phyloP scores from a whole-genome alignment of 108 stramenopile species.

The Fistulifera solaris region DNA sequence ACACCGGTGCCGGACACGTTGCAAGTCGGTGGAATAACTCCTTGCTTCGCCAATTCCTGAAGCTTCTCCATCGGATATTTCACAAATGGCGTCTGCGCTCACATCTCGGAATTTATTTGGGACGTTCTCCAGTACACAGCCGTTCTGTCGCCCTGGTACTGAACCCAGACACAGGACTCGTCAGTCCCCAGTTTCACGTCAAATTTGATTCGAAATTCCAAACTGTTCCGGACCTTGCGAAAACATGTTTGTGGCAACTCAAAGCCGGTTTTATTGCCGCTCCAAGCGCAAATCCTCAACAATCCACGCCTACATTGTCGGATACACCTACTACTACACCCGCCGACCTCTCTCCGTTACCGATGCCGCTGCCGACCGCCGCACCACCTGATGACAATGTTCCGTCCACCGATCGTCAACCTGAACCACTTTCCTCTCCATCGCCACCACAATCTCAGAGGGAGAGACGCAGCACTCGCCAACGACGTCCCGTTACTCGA shows the following conservation, averaged over 20 bases:
- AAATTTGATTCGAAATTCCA: constrained; percentile 24
- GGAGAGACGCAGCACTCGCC: too few species aligned
- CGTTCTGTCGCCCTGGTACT: constrained; percentile 29
- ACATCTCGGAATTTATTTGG: constrained; percentile 27
- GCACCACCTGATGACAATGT: too few species aligned
- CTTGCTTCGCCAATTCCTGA: too few species aligned
- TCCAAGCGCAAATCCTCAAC: too few species aligned
- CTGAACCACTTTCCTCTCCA: too few species aligned
- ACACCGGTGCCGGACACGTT: too few species aligned
- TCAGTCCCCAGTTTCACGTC: constrained; percentile 32
- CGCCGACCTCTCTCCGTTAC: too few species aligned
- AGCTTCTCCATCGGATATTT: background rate
- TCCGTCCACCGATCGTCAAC: too few species aligned
- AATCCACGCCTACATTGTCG: too few species aligned
- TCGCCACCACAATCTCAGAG: too few species aligned
- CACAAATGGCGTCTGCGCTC: constrained; percentile 30
- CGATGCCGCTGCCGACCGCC: too few species aligned
- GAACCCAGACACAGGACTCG: constrained; percentile 20
- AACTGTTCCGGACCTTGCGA: constrained; percentile 7
- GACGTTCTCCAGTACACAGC: constrained; percentile 19
- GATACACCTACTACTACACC: too few species aligned
- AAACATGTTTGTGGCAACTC: background rate
- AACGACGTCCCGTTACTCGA: background rate
- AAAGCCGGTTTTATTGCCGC: constrained; percentile 4
- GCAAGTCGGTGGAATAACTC: constrained; percentile 4